These are phyloP conservation scores for Neonectria neomacrospora DNA, from an alignment of 2,329 filamentous ascomycete genomes.

Conservation along the genomic window DNA sequence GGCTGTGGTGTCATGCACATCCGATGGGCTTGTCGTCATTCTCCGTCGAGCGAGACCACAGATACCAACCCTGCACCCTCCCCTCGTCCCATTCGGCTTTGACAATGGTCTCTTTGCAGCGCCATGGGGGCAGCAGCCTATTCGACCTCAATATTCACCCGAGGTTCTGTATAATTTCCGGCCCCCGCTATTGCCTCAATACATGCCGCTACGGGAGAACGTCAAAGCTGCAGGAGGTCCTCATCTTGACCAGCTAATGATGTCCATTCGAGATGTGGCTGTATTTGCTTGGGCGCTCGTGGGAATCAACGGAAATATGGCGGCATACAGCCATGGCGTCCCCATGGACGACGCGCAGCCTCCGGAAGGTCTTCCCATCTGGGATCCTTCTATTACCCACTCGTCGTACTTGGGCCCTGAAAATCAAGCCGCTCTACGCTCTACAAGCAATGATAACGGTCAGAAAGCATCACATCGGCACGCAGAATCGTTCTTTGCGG, in stretches of 20 bases:
- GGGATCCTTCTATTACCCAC: slow-evolving; percentile 37
- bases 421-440: slow-evolving; percentile 41
- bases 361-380: slow-evolving; percentile 42
- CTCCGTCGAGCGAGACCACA: slow-evolving; percentile 78
- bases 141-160: slow-evolving; percentile 59
- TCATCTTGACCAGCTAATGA: slow-evolving; percentile 74
- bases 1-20: slow-evolving; percentile 91
- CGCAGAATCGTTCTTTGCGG: slow-evolving; percentile 7
- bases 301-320: slow-evolving; percentile 81
- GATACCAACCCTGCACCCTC: slow-evolving; percentile 68
- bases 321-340: slow-evolving; percentile 69
- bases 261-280: slow-evolving; percentile 82
- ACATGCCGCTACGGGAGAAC: slow-evolving; percentile 57
- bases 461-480: slow-evolving; percentile 11
- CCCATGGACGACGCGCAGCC: slow-evolving; percentile 73
- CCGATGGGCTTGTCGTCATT: slow-evolving; percentile 86
- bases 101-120: slow-evolving; percentile 79
- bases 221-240: slow-evolving; percentile 63
- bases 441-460: slow-evolving; percentile 27
- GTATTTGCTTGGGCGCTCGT: slow-evolving; percentile 89
- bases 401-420: slow-evolving; percentile 38
- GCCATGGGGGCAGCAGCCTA: slow-evolving; percentile 79
- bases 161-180: slow-evolving; percentile 44
- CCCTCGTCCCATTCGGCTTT: slow-evolving; percentile 57
- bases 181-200: slow-evolving; percentile 55